Conservation (phyloP, 1,284 basidiomycete species). For the Microstroma glucosiphilum region DNA sequence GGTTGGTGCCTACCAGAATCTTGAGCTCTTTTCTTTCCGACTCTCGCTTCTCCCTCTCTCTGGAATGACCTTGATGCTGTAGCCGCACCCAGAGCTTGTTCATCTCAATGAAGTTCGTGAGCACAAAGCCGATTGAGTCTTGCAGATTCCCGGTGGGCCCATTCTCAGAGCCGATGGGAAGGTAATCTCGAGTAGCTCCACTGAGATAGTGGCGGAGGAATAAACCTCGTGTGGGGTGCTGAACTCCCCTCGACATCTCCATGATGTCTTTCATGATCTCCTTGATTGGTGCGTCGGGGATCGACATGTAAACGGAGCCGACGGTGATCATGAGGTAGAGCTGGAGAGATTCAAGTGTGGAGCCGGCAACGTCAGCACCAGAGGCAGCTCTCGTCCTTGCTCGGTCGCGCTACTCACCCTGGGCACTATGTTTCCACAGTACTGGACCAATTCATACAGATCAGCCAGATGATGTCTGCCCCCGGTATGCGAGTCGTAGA, state of each 20-base stretch:
- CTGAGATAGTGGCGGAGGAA: constrained; percentile 50
- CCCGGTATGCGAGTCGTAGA: constrained; percentile 46
- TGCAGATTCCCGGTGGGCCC: constrained; percentile 44
- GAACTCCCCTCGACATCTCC: constrained; percentile 50
- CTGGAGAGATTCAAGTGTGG: constrained; percentile 12
- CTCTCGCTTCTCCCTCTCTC: constrained; percentile 49
- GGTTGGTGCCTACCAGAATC: constrained; percentile 49
- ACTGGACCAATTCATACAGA: constrained; percentile 50
- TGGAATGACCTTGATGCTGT: constrained; percentile 48
- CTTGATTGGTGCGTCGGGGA: constrained; percentile 49
- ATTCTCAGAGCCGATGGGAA: constrained; percentile 41
- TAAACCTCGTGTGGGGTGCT: constrained; percentile 49
- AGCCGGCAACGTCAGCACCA: not conserved
- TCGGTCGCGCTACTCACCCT: constrained; percentile 12
- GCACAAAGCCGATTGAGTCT: constrained; percentile 48
- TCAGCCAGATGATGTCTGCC: constrained; percentile 49
- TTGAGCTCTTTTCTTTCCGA: constrained; percentile 46
- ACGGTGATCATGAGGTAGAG: constrained; percentile 51
- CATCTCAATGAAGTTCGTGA: constrained; percentile 51
- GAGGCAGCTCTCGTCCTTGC: not conserved
- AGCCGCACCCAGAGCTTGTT: constrained; percentile 51
- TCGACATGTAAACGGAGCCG: constrained; percentile 50
- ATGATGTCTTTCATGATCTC: constrained; percentile 51
- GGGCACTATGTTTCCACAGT: constrained; percentile 49
- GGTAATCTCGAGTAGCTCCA: constrained; percentile 47